phyloP scores from a whole-genome alignment of 2,329 filamentous ascomycete genomes.

The Annulohypoxylon truncatum region DNA sequence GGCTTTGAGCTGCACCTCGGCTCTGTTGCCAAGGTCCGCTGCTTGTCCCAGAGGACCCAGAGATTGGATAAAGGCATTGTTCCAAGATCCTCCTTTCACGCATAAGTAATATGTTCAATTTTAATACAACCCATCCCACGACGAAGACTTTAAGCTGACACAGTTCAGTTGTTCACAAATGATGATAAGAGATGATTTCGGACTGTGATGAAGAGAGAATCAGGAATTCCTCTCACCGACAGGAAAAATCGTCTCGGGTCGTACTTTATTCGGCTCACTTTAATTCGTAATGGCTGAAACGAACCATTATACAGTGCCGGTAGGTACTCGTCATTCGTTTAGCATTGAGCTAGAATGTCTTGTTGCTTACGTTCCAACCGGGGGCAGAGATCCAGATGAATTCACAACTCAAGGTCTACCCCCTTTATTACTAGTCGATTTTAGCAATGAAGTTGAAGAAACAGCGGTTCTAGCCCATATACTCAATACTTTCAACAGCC shows the following conservation, averaged over 20 bases:
- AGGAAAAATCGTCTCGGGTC: not conserved
- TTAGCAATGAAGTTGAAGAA: too few species aligned
- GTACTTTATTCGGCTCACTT: not conserved
- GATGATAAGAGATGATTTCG: not conserved
- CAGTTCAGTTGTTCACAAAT: not conserved
- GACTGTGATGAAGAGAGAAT: not conserved
- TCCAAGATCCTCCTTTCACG: not conserved
- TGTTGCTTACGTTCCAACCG: constrained; percentile 36
- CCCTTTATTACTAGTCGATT: constrained; percentile 42
- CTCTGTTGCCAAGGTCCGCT: not conserved
- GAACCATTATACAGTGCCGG: constrained; percentile 33
- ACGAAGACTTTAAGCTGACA: not conserved
- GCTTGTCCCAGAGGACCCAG: not conserved
- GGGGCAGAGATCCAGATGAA: constrained; percentile 42
- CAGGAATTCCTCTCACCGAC: not conserved
- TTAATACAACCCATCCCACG: not conserved
- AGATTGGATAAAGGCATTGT: constrained; percentile 11
- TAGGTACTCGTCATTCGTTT: constrained; percentile 42
- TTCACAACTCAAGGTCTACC: constrained; percentile 36
- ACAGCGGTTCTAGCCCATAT: constrained; percentile 16
- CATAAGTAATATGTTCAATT: not conserved
- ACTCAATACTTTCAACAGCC: constrained; percentile 29
- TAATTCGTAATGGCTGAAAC: constrained; percentile 10
- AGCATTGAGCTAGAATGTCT: constrained; percentile 48
- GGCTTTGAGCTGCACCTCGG: not conserved